Percentiles rank a stretch among this genome's conserved stretches.
These are phyloP conservation scores for Penicillium sp. DNA, from an alignment of 2,329 filamentous ascomycete species.

Conservation along the genomic window DNA sequence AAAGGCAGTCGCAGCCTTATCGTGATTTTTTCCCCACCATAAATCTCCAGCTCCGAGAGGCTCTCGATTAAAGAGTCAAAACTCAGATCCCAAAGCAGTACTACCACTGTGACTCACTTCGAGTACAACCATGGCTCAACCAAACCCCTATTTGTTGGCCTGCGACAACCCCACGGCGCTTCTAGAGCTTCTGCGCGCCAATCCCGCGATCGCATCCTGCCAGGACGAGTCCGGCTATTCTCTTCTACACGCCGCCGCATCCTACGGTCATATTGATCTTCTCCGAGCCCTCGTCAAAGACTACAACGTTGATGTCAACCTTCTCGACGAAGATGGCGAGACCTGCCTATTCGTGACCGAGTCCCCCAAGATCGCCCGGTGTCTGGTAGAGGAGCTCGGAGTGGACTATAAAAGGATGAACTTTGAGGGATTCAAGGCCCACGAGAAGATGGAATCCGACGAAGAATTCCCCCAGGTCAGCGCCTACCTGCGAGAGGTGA, in stretches of 20 bases:
- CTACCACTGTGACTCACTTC: slow-evolving; percentile 9
- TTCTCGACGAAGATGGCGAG: slow-evolving; percentile 85
- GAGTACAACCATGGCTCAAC: slow-evolving; percentile 31
- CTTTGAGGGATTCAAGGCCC: slow-evolving; percentile 70
- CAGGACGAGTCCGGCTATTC: slow-evolving; percentile 95
- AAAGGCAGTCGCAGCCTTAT: slow-evolving; percentile 17
- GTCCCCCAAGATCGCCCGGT: slow-evolving; percentile 68
- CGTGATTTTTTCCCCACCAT: slow-evolving; percentile 4
- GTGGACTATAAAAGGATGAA: slow-evolving; percentile 63
- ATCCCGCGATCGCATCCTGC: slow-evolving; percentile 68
- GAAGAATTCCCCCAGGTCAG: slow-evolving; percentile 71
- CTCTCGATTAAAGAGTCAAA: background rate
- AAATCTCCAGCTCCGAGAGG: background rate
- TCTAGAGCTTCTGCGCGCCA: slow-evolving; percentile 65
- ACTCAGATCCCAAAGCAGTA: background rate
- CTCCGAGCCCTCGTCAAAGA: slow-evolving; percentile 69
- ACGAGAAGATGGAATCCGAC: slow-evolving; percentile 73
- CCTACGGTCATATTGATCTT: slow-evolving; percentile 81
- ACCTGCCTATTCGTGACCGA: slow-evolving; percentile 94
- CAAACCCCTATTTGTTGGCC: slow-evolving; percentile 68
- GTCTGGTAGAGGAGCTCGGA: slow-evolving; percentile 76
- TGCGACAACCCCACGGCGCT: slow-evolving; percentile 74
- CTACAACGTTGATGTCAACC: slow-evolving; percentile 70
- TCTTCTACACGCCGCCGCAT: slow-evolving; percentile 84
- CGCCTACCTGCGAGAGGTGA: slow-evolving; percentile 57